phyloP scores from a whole-genome alignment of 495 filamentous ascomycete genomes.

The Podospora bellae-mahoneyi region DNA sequence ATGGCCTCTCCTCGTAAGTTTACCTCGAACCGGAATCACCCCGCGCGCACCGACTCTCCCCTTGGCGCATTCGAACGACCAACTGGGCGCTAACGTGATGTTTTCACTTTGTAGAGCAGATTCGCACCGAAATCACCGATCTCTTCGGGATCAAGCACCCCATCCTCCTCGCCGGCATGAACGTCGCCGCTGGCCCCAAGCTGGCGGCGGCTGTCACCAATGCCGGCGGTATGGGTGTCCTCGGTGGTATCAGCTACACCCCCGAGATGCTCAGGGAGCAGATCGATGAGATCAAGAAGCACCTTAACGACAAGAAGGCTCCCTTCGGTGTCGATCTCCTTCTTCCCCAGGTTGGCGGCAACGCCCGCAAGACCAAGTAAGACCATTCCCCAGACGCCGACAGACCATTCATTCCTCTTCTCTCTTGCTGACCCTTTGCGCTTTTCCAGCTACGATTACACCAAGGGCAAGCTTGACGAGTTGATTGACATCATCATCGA shows the following conservation, averaged over 20 bases:
- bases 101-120: slow-evolving; percentile 57
- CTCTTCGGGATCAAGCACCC: slow-evolving; percentile 97
- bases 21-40: background rate
- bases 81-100: slow-evolving; percentile 14
- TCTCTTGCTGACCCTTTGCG: slow-evolving; percentile 16
- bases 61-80: background rate
- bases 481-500: slow-evolving; percentile 90
- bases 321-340: slow-evolving; percentile 96
- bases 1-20: slow-evolving; percentile 83
- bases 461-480: slow-evolving; percentile 94
- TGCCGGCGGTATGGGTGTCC: slow-evolving; percentile 92
- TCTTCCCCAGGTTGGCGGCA: slow-evolving; percentile 90
- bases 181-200: slow-evolving; percentile 96
- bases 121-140: slow-evolving; percentile 87
- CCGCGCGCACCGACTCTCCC: background rate
- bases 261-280: slow-evolving; percentile 96
- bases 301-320: slow-evolving; percentile 88
- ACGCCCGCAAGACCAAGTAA: slow-evolving; percentile 91
- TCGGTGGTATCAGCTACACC: slow-evolving; percentile 94
- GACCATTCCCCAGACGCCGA: slow-evolving; percentile 18
- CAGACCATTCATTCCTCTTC: background rate
- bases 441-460: slow-evolving; percentile 90
- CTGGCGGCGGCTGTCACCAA: slow-evolving; percentile 96
- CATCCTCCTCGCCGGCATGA: slow-evolving; percentile 95
- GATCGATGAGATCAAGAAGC: slow-evolving; percentile 89